Evolutionary conservation across 306 rosid species (phyloP).

Genomic region (Prunus campanulata): DNA sequence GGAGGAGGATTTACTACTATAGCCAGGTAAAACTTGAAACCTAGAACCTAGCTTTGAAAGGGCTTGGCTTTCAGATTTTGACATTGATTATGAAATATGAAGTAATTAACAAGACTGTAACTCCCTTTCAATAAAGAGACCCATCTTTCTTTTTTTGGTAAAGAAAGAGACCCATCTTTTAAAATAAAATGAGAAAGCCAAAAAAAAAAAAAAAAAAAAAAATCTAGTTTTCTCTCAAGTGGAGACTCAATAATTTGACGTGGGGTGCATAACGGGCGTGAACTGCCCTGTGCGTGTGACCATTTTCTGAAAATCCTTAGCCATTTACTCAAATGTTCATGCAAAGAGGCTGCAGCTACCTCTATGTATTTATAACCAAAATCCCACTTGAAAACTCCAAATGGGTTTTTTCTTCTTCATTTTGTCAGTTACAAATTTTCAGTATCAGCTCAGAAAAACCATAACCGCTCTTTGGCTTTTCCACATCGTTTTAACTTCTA

Average conservation of each 20-base stretch:
- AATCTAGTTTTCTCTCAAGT: background rate
- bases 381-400: background rate
- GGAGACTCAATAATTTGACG: background rate
- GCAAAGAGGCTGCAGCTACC: conserved; percentile 1
- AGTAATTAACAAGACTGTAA: background rate
- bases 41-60: background rate
- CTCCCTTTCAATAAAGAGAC: background rate
- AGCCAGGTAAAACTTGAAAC: background rate
- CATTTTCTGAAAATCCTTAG: background rate
- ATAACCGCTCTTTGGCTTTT: conserved; percentile 40
- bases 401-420: background rate
- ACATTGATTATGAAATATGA: background rate
- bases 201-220: no score
- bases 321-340: conserved; percentile 5
- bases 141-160: no score
- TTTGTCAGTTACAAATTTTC: conserved; percentile 15
- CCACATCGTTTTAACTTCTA: conserved; percentile 19
- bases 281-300: conserved; percentile 12
- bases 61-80: background rate
- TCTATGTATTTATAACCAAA: background rate
- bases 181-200: no score
- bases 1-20: background rate
- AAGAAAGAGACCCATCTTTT: background rate
- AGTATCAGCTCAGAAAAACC: conserved; percentile 17
- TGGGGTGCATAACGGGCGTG: background rate